phyloP scores from a whole-genome alignment of 257 asterid genomes.

The Apocynum venetum region DNA sequence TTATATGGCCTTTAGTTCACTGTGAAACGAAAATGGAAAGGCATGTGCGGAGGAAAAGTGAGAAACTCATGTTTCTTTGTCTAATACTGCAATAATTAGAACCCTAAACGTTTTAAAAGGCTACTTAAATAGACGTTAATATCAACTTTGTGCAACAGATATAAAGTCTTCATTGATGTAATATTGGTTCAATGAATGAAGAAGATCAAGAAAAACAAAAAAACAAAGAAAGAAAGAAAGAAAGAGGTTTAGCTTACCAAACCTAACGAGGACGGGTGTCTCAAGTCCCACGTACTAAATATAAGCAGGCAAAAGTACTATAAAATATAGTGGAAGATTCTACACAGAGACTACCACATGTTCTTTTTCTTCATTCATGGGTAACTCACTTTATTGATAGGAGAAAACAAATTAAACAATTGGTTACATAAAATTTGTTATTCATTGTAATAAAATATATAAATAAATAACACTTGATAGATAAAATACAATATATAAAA shows the following conservation, averaged over 20 bases:
- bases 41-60: neutral
- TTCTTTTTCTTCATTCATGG: neutral
- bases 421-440: no score
- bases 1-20: neutral
- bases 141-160: neutral
- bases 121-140: no score
- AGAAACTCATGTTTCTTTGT: neutral
- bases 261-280: neutral
- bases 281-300: neutral
- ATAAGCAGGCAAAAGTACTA: slow-evolving; percentile 2
- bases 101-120: neutral
- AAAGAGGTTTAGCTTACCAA: neutral
- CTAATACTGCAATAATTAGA: neutral
- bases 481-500: no score
- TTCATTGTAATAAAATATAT: no score
- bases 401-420: no score
- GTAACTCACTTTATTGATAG: no score
- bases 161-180: neutral
- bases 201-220: neutral
- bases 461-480: no score
- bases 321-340: neutral
- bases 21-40: neutral
- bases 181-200: neutral
- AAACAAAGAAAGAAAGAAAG: neutral
- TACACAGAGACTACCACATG: neutral